A percentile compares a stretch with the other conserved stretches of the same genome.
These are phyloP conservation scores for Aspergillus sergii DNA, from an alignment of 2,329 filamentous ascomycete genomes.

Conservation along the genomic window DNA sequence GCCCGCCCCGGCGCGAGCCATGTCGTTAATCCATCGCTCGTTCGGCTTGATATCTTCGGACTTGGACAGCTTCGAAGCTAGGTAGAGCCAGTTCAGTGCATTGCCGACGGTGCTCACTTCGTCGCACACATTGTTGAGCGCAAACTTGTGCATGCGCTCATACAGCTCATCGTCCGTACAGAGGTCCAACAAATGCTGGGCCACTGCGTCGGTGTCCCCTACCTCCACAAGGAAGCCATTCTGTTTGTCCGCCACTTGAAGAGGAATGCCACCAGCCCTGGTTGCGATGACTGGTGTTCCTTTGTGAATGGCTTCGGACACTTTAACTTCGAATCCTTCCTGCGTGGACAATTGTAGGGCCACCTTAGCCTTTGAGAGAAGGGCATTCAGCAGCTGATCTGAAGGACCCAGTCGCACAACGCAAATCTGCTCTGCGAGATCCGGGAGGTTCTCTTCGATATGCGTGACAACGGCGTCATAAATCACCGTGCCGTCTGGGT, in stretches of 20 bases:
- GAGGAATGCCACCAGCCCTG: slow-evolving; percentile 74
- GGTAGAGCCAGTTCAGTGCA: slow-evolving; percentile 73
- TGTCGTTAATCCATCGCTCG: slow-evolving; percentile 71
- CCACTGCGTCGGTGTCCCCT: slow-evolving; percentile 70
- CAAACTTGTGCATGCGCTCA: slow-evolving; percentile 66
- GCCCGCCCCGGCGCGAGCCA: slow-evolving; percentile 68
- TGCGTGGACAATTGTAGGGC: slow-evolving; percentile 78
- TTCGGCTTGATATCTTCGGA: slow-evolving; percentile 60
- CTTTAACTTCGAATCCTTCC: slow-evolving; percentile 85
- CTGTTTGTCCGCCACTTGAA: slow-evolving; percentile 72
- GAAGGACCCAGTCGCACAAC: slow-evolving; percentile 76
- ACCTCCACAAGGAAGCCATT: slow-evolving; percentile 75
- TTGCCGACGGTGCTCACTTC: slow-evolving; percentile 83
- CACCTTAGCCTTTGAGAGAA: slow-evolving; percentile 72
- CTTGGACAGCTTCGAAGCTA: slow-evolving; percentile 68
- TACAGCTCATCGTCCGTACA: slow-evolving; percentile 69
- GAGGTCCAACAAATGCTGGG: slow-evolving; percentile 65
- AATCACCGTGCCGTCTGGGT: slow-evolving; percentile 73
- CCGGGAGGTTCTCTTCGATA: slow-evolving; percentile 64
- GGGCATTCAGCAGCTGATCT: slow-evolving; percentile 76
- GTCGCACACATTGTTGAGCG: slow-evolving; percentile 69
- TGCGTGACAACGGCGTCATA: slow-evolving; percentile 72
- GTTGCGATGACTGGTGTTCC: slow-evolving; percentile 78
- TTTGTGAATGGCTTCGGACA: slow-evolving; percentile 79
- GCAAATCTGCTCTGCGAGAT: slow-evolving; percentile 67